phyloP scores from a whole-genome alignment of 257 asterid species.

The Rhazya stricta region DNA sequence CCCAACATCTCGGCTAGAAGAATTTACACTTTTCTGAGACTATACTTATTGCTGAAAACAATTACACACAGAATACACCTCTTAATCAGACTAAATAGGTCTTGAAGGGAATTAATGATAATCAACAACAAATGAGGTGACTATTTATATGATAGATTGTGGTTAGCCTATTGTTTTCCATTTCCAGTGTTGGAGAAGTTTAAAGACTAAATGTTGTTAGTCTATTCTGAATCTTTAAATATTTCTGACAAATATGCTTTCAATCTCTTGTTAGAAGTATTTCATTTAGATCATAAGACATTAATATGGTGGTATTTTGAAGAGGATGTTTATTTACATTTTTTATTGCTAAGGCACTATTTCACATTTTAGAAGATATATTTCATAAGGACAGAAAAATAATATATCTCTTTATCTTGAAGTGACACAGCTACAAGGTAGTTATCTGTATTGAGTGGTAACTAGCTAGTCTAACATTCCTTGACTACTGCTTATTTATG shows the following conservation, averaged over 20 bases:
- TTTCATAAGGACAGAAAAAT: background rate
- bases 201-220: background rate
- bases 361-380: background rate
- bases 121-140: too few species aligned
- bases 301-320: background rate
- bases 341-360: conserved; percentile 42
- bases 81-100: too few species aligned
- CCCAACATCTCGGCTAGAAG: background rate
- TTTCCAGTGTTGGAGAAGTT: background rate
- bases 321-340: conserved; percentile 63
- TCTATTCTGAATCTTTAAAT: background rate
- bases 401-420: background rate
- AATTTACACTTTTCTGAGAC: background rate
- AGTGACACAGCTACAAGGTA: background rate
- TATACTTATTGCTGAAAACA: too few species aligned
- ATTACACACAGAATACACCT: background rate
- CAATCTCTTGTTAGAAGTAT: background rate
- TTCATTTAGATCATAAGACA: background rate
- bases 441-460: background rate
- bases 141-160: too few species aligned
- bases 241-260: background rate
- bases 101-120: background rate
- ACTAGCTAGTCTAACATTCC: background rate
- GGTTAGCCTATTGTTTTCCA: too few species aligned
- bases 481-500: background rate